Evolutionary conservation across 2,329 filamentous ascomycete genomes (phyloP).

Genomic region (Clarireedia paspali): DNA sequence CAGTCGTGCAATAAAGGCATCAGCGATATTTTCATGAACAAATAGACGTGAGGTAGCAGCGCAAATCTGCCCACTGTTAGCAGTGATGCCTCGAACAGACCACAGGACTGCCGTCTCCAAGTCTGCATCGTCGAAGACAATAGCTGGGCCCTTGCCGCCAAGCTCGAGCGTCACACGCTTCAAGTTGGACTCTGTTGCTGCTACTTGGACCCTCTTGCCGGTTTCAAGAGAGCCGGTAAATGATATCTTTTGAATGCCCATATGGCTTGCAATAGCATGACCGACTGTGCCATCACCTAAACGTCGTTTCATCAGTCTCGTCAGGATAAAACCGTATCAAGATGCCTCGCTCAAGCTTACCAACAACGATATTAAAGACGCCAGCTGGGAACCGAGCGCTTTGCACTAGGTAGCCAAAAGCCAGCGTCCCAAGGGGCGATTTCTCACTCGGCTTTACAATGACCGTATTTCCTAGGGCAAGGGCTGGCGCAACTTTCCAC

Average conservation of each 20-base stretch:
- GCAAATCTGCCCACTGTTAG: slow-evolving; percentile 43
- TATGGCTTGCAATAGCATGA: slow-evolving; percentile 29
- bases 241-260: slow-evolving; percentile 46
- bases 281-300: no score
- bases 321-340: no score
- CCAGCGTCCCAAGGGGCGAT: slow-evolving; percentile 46
- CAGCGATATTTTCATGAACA: slow-evolving; percentile 51
- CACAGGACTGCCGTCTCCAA: slow-evolving; percentile 35
- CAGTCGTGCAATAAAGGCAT: slow-evolving; percentile 23
- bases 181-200: slow-evolving; percentile 27
- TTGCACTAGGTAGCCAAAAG: slow-evolving; percentile 43
- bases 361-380: slow-evolving; percentile 42
- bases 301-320: no score
- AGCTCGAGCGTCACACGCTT: slow-evolving; percentile 35
- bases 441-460: slow-evolving; percentile 41
- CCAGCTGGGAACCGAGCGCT: slow-evolving; percentile 44
- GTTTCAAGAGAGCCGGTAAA: slow-evolving; percentile 50
- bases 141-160: slow-evolving; percentile 47
- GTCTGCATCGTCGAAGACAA: slow-evolving; percentile 45
- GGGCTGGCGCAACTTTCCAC: slow-evolving; percentile 41
- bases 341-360: slow-evolving; percentile 35
- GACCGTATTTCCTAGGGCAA: slow-evolving; percentile 43
- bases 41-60: slow-evolving; percentile 50
- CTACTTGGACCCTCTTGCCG: slow-evolving; percentile 39
- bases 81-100: slow-evolving; percentile 39